Base-by-base conservation (phyloP, 176 grass and related monocot genomes). In the Cymbopogon citratus region DNA sequence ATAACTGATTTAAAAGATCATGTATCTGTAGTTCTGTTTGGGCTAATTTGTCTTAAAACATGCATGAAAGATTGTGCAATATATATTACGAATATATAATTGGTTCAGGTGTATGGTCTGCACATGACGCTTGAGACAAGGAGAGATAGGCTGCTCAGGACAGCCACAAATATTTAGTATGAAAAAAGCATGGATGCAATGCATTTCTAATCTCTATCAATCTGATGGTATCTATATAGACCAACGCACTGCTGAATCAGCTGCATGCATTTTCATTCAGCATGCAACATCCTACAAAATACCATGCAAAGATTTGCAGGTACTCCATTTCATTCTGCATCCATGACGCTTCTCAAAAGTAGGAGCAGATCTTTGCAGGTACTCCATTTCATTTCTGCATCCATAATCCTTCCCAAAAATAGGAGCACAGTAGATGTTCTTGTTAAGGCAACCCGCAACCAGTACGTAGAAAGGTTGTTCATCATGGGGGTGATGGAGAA, bases 31-130 rank as follows among this genome's bases (percentile, higher is more conserved):
- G 69, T 85, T 87, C 65, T 77, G 66, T 86, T 82, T 89, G 65
- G 66, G 63, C 77, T 75, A 69, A 77, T 51, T 29, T 59, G 62
- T 89, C 70, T 64, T 88, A 67, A 39, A 40, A 88, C 69, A 89
- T 89, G 57, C 40, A 79, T 87, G 84, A 44, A 87, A 87, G 74
- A 66, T 85, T 90, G 74, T 69, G 72, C 69, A 74, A 75, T 86
- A 78, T 86, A 78, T 83, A 74, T 68, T 90, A 90, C 61, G 51
- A 83, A 90, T 71, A 82, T 74, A 83, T 74, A 85, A 82, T 77
- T 78, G 79, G 76, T 86, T 82, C 45, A 78, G 59, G 54, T 82
- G 57, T 81, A 77, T 86, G 8, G 15, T 77, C 82, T 71, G 72
- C 34, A 66, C 77, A 77, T 54, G 34, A 54, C 54, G 70, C 23